Percentiles rank a stretch among this genome's conserved stretches.
phyloP scores from a whole-genome alignment of 371 early-diverging fungal genomes.

The Zychaea mexicana region DNA sequence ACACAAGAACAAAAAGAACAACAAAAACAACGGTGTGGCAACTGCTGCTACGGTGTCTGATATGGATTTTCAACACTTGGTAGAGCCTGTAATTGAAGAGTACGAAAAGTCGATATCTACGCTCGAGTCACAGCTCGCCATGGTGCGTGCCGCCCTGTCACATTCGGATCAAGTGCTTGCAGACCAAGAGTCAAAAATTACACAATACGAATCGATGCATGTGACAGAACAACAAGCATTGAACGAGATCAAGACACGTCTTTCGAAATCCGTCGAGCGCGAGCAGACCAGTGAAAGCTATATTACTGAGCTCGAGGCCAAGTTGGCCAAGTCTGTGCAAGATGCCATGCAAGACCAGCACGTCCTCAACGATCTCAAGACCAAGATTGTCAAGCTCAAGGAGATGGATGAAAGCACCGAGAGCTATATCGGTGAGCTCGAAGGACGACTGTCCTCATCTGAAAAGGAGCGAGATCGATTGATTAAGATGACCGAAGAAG shows the following conservation, averaged over 20 bases:
- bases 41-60: background rate
- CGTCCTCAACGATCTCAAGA: conserved; percentile 32
- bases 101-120: conserved; percentile 64
- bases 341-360: conserved; percentile 31
- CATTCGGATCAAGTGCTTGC: conserved; percentile 50
- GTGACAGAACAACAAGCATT: conserved; percentile 18
- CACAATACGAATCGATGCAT: conserved; percentile 30
- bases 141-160: conserved; percentile 53
- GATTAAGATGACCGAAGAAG: conserved; percentile 6
- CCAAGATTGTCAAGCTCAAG: conserved; percentile 39
- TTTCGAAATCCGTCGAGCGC: conserved; percentile 29
- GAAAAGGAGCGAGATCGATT: conserved; percentile 6
- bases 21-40: conserved; percentile 3
- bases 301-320: conserved; percentile 46
- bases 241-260: conserved; percentile 22
- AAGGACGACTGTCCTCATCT: conserved; percentile 27
- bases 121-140: conserved; percentile 58
- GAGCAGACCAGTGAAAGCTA: conserved; percentile 41
- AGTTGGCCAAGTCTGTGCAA: conserved; percentile 34
- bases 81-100: conserved; percentile 71
- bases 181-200: conserved; percentile 51
- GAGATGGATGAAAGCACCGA: conserved; percentile 50
- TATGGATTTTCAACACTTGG: conserved; percentile 57
- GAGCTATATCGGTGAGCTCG: conserved; percentile 48
- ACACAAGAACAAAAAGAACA: conserved; percentile 5